These are phyloP conservation scores for Tuber magnatum DNA, from an alignment of 495 filamentous ascomycete genomes.

Conservation along the genomic window DNA sequence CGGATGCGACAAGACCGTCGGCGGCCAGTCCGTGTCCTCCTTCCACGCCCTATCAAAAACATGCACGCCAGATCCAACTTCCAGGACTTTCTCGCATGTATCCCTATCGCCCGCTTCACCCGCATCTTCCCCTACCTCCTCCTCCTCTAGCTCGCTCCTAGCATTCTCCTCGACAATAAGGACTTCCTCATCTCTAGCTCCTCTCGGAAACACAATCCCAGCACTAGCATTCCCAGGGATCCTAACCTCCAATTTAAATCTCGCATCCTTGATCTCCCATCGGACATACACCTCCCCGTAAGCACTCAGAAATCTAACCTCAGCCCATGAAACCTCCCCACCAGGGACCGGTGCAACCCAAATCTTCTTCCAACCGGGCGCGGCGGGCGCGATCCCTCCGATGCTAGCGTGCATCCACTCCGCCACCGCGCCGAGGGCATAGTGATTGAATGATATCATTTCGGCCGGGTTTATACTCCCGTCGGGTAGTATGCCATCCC, in stretches of 20 bases:
- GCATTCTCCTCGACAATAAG: neutral
- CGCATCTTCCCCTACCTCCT: neutral
- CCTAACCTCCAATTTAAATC: constrained; percentile 33
- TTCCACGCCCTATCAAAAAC: neutral
- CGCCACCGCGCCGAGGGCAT: constrained; percentile 46
- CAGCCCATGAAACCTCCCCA: constrained; percentile 38
- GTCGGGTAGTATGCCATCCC: constrained; percentile 51
- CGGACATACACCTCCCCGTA: constrained; percentile 33
- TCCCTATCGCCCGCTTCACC: neutral
- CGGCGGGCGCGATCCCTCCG: constrained; percentile 39
- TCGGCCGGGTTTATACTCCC: constrained; percentile 48
- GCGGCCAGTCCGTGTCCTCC: neutral
- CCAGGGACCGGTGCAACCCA: constrained; percentile 38
- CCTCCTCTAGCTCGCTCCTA: neutral
- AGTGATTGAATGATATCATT: constrained; percentile 55
- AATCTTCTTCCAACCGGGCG: constrained; percentile 43
- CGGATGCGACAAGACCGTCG: neutral
- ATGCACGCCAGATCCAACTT: neutral
- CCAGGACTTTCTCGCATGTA: neutral
- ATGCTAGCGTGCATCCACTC: constrained; percentile 42
- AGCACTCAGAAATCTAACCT: constrained; percentile 37
- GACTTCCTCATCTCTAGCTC: neutral
- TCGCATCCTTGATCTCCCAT: constrained; percentile 33
- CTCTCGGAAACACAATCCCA: neutral
- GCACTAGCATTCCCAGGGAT: neutral